Evolutionary conservation across 2,329 filamentous ascomycete genomes (phyloP).

Genomic region (Thelonectria blattea): DNA sequence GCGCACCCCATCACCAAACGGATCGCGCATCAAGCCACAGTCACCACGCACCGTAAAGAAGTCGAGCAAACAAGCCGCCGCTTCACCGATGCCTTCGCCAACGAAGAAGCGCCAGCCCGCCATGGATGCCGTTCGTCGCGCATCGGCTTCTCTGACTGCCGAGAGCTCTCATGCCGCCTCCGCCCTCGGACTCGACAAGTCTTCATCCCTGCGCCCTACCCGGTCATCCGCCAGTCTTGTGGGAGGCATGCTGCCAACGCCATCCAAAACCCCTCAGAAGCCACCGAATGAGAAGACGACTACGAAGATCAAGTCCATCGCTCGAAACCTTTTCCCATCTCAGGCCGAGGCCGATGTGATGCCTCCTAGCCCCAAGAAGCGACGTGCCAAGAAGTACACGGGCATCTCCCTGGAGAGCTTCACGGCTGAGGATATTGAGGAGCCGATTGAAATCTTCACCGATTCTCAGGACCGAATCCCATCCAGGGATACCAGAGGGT

Average conservation of each 20-base stretch:
- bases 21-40: constrained; percentile 43
- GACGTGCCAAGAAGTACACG: constrained; percentile 62
- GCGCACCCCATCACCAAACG: constrained; percentile 62
- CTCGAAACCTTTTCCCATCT: constrained; percentile 67
- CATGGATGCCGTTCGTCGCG: constrained; percentile 55
- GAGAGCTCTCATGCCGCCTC: constrained; percentile 52
- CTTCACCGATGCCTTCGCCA: constrained; percentile 54
- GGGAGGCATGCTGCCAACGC: constrained; percentile 73
- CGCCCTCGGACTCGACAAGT: constrained; percentile 46
- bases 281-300: constrained; percentile 57
- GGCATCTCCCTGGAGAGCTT: constrained; percentile 65
- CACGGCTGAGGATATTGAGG: constrained; percentile 59
- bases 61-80: constrained; percentile 41
- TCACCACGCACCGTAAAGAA: constrained; percentile 45
- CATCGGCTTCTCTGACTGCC: constrained; percentile 52
- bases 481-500: constrained; percentile 65
- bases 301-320: constrained; percentile 59
- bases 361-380: constrained; percentile 64
- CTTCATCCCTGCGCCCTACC: constrained; percentile 36
- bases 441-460: constrained; percentile 75
- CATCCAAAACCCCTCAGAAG: constrained; percentile 78
- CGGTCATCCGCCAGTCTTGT: constrained; percentile 41
- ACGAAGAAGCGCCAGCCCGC: constrained; percentile 57
- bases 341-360: constrained; percentile 65
- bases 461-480: constrained; percentile 81